phyloP scores from a whole-genome alignment of 305 asterid species.

The Fraxinus xanthoxyloides region DNA sequence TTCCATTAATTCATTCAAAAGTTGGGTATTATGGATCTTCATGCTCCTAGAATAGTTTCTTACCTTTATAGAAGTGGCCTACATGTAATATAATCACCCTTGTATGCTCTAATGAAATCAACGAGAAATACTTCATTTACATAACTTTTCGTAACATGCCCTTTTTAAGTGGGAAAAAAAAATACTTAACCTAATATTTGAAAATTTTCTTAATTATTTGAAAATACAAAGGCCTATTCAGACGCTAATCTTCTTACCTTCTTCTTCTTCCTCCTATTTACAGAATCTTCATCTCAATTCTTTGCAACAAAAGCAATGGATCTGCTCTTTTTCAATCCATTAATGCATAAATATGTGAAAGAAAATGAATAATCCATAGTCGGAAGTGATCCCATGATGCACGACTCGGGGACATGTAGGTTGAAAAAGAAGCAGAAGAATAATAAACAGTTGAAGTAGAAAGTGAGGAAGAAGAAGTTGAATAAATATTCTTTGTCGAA shows the following conservation, averaged over 20 bases:
- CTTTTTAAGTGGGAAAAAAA: not conserved
- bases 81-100: too few relatives aligned
- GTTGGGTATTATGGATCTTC: too few relatives aligned
- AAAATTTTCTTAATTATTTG: not conserved
- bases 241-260: constrained; percentile 38
- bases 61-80: too few relatives aligned
- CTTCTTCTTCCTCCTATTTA: constrained; percentile 39
- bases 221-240: not conserved
- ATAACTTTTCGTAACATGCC: too few relatives aligned
- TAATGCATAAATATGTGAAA: constrained; percentile 21
- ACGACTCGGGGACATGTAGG: constrained; percentile 26
- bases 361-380: constrained; percentile 30
- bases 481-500: not conserved
- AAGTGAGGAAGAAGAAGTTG: constrained; percentile 7
- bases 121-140: too few relatives aligned
- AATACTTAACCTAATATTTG: not conserved
- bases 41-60: too few relatives aligned
- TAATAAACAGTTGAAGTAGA: constrained; percentile 29
- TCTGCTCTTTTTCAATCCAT: constrained; percentile 53
- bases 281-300: constrained; percentile 15
- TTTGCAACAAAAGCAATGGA: constrained; percentile 48
- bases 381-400: constrained; percentile 44
- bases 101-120: too few relatives aligned
- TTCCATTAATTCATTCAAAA: too few relatives aligned
- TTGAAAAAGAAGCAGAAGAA: constrained; percentile 28